These are phyloP conservation scores for Diaporthe sp. DNA, from an alignment of 2,329 filamentous ascomycete species.

Conservation along the genomic window DNA sequence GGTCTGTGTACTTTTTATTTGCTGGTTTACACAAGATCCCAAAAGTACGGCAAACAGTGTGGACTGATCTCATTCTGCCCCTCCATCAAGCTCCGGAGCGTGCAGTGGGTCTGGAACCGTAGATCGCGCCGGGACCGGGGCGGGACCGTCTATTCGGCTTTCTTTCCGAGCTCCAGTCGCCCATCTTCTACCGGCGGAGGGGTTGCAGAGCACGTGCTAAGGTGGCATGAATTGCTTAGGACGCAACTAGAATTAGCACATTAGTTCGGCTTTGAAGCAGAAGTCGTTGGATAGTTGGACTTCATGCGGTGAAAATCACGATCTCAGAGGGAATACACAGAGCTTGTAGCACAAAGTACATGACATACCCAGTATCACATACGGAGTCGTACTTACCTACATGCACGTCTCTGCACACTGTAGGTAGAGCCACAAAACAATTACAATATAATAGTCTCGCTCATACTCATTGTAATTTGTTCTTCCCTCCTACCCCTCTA, in stretches of 20 bases:
- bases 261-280: not conserved
- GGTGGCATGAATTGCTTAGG: not conserved
- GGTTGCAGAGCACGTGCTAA: not conserved
- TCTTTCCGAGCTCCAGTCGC: constrained; percentile 4
- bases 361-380: no score
- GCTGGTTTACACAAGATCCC: not conserved
- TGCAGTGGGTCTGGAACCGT: not conserved
- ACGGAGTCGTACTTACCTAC: no score
- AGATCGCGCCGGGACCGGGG: constrained; percentile 6
- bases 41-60: not conserved
- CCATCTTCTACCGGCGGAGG: not conserved
- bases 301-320: no score
- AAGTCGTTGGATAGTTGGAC: not conserved
- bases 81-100: not conserved
- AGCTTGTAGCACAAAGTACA: no score
- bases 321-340: no score
- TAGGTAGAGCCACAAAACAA: no score
- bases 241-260: not conserved
- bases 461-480: no score
- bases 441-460: no score
- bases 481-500: no score
- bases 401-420: no score
- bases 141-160: not conserved
- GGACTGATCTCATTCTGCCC: not conserved
- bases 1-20: not conserved